phyloP scores from a whole-genome alignment of 352 stramenopile genomes.

The Pythium aquatile region DNA sequence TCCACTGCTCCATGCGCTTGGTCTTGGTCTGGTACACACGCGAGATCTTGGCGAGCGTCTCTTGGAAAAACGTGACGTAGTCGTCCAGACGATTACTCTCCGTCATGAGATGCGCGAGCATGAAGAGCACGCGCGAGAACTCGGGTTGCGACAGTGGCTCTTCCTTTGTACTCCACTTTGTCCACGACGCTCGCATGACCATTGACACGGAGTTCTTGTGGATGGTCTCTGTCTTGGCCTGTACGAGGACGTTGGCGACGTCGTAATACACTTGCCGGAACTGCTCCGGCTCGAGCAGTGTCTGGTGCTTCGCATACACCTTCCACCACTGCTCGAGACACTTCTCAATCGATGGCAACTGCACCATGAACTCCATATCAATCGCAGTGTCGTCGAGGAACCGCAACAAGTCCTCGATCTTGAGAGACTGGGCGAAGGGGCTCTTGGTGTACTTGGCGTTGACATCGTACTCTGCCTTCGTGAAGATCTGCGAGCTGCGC shows the following conservation, averaged over 20 bases:
- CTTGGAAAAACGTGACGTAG: constrained; percentile 76
- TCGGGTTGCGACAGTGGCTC: constrained; percentile 50
- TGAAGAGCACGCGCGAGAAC: constrained; percentile 67
- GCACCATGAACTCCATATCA: constrained; percentile 84
- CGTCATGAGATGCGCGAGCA: constrained; percentile 78
- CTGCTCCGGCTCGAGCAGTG: constrained; percentile 56
- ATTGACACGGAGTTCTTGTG: constrained; percentile 82
- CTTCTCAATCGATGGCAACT: constrained; percentile 80
- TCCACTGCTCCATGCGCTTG: constrained; percentile 19
- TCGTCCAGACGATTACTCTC: constrained; percentile 59
- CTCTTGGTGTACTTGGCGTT: constrained; percentile 82
- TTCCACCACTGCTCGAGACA: constrained; percentile 72
- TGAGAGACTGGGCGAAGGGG: constrained; percentile 55
- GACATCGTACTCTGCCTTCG: constrained; percentile 57
- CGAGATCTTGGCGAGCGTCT: constrained; percentile 59
- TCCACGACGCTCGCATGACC: constrained; percentile 64
- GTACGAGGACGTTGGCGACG: constrained; percentile 65
- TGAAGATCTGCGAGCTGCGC: constrained; percentile 51
- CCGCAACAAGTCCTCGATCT: constrained; percentile 59
- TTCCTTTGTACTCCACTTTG: constrained; percentile 66
- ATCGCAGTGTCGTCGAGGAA: constrained; percentile 74
- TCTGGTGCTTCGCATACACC: constrained; percentile 43
- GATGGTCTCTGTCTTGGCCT: constrained; percentile 73
- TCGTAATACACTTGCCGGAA: constrained; percentile 70
- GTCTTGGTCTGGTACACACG: constrained; percentile 48